Evolutionary conservation across 2,329 filamentous ascomycete species (phyloP).

Genomic region (Fusarium fracticaudum): DNA sequence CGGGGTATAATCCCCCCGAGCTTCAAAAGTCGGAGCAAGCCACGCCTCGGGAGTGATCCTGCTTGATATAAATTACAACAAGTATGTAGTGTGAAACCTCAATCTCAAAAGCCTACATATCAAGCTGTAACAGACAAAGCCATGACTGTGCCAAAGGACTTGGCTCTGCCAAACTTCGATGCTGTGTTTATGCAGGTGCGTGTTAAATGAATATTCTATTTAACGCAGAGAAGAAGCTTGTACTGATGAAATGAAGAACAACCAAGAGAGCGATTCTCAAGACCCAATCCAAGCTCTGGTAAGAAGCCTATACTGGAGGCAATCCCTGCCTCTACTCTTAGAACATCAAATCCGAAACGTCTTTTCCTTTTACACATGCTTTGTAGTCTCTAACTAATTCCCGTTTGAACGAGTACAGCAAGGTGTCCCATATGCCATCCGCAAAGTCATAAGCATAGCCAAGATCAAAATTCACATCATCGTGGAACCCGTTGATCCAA

Average conservation of each 20-base stretch:
- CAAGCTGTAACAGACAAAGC: accelerated
- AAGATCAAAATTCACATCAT: not conserved
- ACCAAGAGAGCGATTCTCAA: not conserved
- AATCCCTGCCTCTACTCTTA: too few relatives aligned
- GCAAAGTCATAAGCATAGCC: not conserved
- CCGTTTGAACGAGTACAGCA: not conserved
- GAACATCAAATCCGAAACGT: accelerated
- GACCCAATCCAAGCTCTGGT: not conserved
- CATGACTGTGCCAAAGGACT: not conserved
- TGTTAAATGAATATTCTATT: too few relatives aligned
- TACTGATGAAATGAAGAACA: not conserved
- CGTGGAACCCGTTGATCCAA: not conserved
- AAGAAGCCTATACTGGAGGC: not conserved
- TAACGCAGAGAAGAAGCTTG: too few relatives aligned
- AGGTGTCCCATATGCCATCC: not conserved
- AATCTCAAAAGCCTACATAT: too few relatives aligned
- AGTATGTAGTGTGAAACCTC: accelerated
- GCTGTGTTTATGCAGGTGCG: not conserved
- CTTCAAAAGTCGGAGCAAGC: not conserved
- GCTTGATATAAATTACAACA: not conserved
- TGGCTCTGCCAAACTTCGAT: not conserved
- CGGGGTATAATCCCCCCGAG: not conserved
- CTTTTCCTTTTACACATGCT: accelerated
- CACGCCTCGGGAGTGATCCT: not conserved
- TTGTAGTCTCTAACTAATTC: accelerated